Percentiles rank a stretch among this genome's conserved stretches.
Evolutionary conservation across 306 rosid genomes (phyloP).

Genomic region (Cicer arietinum): DNA sequence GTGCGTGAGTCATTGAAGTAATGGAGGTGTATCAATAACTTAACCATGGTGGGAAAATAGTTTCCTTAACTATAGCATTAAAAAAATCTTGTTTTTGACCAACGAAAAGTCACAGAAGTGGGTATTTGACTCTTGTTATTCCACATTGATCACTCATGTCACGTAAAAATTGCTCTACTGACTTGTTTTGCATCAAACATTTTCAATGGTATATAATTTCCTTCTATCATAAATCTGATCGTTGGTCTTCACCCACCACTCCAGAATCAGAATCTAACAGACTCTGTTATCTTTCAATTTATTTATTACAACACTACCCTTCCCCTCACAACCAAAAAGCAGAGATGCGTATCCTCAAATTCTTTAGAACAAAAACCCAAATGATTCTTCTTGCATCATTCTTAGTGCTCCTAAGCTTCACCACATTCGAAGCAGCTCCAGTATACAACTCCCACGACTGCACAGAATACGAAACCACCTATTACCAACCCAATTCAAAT

Average conservation of each 20-base stretch:
- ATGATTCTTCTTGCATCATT: not conserved
- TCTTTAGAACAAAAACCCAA: not conserved
- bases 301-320: no score
- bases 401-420: not conserved
- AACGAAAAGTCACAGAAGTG: no score
- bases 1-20: no score
- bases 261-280: no score
- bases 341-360: not conserved
- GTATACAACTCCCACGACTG: not conserved
- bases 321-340: no score
- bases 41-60: no score
- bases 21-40: no score
- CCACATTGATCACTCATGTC: not conserved
- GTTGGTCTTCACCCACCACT: not conserved
- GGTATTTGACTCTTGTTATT: not conserved
- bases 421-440: not conserved
- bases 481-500: constrained; percentile 51
- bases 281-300: no score
- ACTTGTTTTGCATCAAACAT: no score
- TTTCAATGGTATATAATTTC: not conserved
- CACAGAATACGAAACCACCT: not conserved
- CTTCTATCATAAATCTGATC: not conserved
- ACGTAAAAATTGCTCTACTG: no score
- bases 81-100: no score
- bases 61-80: no score